Evolutionary conservation across 306 rosid genomes (phyloP), one percentile per base, ranked within the genome.

Genomic region (Cicer pinnatifidum): DNA sequence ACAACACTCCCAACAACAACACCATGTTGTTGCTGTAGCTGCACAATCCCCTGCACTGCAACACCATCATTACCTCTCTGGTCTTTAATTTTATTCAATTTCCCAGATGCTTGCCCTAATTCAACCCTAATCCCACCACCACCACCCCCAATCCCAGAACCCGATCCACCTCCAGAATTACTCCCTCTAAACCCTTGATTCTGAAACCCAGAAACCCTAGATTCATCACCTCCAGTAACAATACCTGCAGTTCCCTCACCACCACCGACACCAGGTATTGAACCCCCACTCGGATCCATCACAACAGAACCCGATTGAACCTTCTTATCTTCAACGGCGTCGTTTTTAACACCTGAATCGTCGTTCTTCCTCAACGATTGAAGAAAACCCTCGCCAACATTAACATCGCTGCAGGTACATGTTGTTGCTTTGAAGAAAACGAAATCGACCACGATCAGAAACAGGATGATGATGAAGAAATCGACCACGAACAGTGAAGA

Each of bases 331-430:
- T 79, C 90, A 11, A 9, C 85, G 23, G 9, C 86, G 58, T 85
- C 92, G 7, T 76, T 86, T 50, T 78, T 75, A 75, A 82, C 52
- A 73, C 92, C 96, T 1, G 52, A 75, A 43, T 87, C 97, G 33
- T 91, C 97, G 64, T 76, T 88, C 81, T 88, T 91, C 4, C 92
- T 84, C 81, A 91, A 23, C 5, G 96, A 88, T 82, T 90, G 99
- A 53, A 90, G 89, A 9, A 95, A 90, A 15, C 99, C 99, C 50
- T 95, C 97, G 0, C 99, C 99, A 1, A 91, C 92, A 67, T 91
- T 95, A 19, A 95, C 99, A 7, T 95, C 99, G 88, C 91, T 95
- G 78, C n/a, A n/a, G n/a, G n/a, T n/a, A n/a, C n/a, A n/a, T n/a
- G n/a, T n/a, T n/a, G n/a, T n/a, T n/a, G n/a, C n/a, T n/a, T n/a